These are phyloP conservation scores for Sphenostylis stenocarpa DNA, from an alignment of 306 rosid genomes.

Conservation along the genomic window DNA sequence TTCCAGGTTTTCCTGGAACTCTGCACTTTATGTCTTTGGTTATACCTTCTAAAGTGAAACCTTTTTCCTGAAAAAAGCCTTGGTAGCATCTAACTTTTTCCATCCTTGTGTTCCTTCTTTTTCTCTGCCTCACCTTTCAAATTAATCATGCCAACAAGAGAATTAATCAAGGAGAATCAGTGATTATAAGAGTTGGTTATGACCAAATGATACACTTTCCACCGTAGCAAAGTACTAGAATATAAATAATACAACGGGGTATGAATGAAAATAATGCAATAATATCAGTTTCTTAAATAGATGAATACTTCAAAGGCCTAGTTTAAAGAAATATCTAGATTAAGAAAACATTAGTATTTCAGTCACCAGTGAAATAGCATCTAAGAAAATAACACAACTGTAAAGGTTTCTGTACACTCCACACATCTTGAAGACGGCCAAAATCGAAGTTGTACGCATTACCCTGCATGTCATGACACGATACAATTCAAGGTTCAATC, in stretches of 20 bases:
- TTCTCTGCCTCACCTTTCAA: conserved; percentile 20
- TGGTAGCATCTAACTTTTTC: conserved; percentile 34
- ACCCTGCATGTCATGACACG: conserved; percentile 24
- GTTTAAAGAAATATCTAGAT: too few species aligned
- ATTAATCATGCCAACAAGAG: background rate
- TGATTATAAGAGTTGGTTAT: conserved; percentile 12
- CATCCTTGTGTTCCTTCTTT: background rate
- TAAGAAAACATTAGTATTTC: too few species aligned
- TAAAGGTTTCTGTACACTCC: conserved; percentile 23
- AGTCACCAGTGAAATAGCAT: background rate
- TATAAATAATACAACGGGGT: background rate
- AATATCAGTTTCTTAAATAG: too few species aligned
- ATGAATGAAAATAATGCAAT: background rate
- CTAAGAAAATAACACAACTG: background rate
- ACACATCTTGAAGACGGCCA: conserved; percentile 14
- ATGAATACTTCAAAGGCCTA: too few species aligned
- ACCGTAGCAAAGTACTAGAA: background rate
- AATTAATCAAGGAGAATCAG: background rate
- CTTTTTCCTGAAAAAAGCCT: conserved; percentile 36
- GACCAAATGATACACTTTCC: background rate
- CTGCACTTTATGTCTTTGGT: conserved; percentile 42
- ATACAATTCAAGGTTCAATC: conserved; percentile 25
- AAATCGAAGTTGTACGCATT: conserved; percentile 18
- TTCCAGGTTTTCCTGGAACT: conserved; percentile 13
- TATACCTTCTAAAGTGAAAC: conserved; percentile 36